Conservation (phyloP, 2,329 filamentous ascomycete species). For the Blastomyces gilchristii region DNA sequence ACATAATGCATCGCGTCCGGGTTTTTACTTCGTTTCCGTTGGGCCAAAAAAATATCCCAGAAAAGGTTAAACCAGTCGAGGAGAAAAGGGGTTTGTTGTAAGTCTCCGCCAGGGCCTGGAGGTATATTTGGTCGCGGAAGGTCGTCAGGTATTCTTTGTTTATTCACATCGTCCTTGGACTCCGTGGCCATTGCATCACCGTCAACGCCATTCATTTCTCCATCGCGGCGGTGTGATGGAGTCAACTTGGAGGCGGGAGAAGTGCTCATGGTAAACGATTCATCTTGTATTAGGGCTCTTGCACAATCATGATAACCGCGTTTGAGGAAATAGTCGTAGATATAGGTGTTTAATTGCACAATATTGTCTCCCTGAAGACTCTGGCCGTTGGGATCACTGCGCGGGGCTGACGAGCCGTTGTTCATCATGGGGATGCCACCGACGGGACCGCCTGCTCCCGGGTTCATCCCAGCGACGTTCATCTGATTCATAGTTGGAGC, state of each 20-base stretch:
- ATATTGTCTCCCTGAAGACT: conserved; percentile 29
- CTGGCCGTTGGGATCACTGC: conserved; percentile 33
- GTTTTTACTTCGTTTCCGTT: conserved; percentile 58
- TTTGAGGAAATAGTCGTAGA: conserved; percentile 69
- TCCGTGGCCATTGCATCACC: conserved; percentile 77
- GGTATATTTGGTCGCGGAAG: conserved; percentile 56
- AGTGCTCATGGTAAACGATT: conserved; percentile 49
- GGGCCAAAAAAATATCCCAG: conserved; percentile 87
- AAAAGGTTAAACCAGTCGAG: conserved; percentile 97
- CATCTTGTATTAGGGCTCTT: conserved; percentile 58
- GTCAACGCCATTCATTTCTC: conserved; percentile 61
- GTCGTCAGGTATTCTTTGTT: conserved; percentile 65
- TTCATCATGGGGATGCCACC: conserved; percentile 49
- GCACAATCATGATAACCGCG: conserved; percentile 78
- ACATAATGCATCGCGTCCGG: conserved; percentile 64
- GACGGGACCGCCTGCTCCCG: conserved; percentile 45
- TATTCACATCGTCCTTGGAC: conserved; percentile 60
- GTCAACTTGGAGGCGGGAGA: conserved; percentile 48
- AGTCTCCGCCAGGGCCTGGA: conserved; percentile 45
- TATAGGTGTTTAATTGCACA: conserved; percentile 51
- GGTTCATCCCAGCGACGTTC: conserved; percentile 46
- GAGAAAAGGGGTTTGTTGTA: conserved; percentile 65
- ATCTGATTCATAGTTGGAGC: conserved; percentile 44
- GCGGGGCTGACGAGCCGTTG: conserved; percentile 38
- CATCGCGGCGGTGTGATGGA: conserved; percentile 54